Conservation (phyloP, 208 protist species). For the Blastocrithidia nonstop region DNA sequence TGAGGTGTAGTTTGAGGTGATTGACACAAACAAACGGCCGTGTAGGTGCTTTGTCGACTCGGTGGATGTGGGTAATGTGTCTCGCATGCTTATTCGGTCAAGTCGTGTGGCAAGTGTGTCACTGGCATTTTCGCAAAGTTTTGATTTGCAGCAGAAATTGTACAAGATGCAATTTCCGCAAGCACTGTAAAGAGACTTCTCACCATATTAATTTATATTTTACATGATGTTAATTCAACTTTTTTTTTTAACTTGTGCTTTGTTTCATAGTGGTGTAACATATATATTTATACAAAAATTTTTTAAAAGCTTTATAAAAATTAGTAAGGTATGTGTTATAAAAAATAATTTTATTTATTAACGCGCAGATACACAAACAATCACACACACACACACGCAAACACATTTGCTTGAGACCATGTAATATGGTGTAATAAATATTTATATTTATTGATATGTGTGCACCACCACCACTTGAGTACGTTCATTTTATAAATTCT, state of each 20-base stretch:
- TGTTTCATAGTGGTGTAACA: background rate
- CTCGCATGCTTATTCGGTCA: slow-evolving; percentile 66
- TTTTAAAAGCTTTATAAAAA: background rate
- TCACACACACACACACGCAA: no score
- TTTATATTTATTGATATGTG: no score
- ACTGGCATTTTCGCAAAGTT: slow-evolving; percentile 74
- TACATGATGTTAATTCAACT: slow-evolving; percentile 2
- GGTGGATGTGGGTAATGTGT: slow-evolving; percentile 70
- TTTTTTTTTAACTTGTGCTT: slow-evolving; percentile 1
- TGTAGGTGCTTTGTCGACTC: slow-evolving; percentile 81
- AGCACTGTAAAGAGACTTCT: background rate
- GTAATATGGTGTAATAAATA: no score
- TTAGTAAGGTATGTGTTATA: background rate
- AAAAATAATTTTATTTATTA: background rate
- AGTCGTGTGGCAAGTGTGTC: slow-evolving; percentile 68
- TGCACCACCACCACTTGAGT: no score
- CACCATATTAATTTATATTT: background rate
- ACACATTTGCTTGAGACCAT: no score
- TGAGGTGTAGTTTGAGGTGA: slow-evolving; percentile 77
- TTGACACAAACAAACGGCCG: slow-evolving; percentile 68
- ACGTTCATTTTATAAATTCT: no score
- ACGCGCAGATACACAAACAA: no score
- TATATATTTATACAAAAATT: background rate
- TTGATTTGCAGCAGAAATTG: slow-evolving; percentile 80
- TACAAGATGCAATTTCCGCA: slow-evolving; percentile 84